Evolutionary conservation across 768 basidiomycete genomes (phyloP).

Genomic region (Pluteus cervinus): DNA sequence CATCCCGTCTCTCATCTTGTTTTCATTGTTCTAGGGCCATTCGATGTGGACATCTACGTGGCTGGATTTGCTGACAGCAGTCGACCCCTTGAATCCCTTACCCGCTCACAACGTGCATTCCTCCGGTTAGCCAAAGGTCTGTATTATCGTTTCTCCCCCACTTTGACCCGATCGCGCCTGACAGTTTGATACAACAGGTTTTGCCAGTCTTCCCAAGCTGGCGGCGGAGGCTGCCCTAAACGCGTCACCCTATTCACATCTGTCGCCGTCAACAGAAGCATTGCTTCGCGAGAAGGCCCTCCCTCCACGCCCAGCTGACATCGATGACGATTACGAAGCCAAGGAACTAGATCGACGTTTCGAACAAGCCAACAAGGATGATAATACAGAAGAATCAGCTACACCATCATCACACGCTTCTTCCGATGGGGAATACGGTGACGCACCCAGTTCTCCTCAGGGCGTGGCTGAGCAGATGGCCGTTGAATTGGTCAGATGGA

Average conservation of each 20-base stretch:
- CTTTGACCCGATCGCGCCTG: background rate
- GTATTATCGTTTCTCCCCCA: slow-evolving; percentile 5
- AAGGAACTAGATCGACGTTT: slow-evolving; percentile 52
- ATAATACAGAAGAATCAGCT: slow-evolving; percentile 8
- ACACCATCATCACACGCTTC: slow-evolving; percentile 13
- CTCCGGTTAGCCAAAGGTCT: slow-evolving; percentile 73
- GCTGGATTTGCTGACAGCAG: slow-evolving; percentile 71
- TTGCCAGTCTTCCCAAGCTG: slow-evolving; percentile 67
- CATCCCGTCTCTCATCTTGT: background rate
- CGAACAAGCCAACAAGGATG: slow-evolving; percentile 25
- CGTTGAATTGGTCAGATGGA: slow-evolving; percentile 31
- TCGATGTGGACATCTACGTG: slow-evolving; percentile 67
- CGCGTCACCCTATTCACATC: slow-evolving; percentile 16
- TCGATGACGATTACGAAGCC: slow-evolving; percentile 51
- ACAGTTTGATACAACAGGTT: slow-evolving; percentile 38
- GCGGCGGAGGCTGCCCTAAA: slow-evolving; percentile 24
- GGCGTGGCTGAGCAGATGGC: slow-evolving; percentile 1
- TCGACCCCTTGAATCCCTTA: slow-evolving; percentile 51
- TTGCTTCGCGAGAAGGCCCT: slow-evolving; percentile 39
- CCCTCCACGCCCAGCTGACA: slow-evolving; percentile 54
- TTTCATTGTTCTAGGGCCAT: slow-evolving; percentile 30
- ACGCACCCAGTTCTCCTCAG: slow-evolving; percentile 3
- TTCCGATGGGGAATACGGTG: slow-evolving; percentile 12
- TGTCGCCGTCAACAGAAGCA: slow-evolving; percentile 43
- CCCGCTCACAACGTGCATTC: slow-evolving; percentile 73